Base-by-base conservation (phyloP, 2,329 filamentous ascomycete species). In the Chrysosphaeria jannelii region DNA sequence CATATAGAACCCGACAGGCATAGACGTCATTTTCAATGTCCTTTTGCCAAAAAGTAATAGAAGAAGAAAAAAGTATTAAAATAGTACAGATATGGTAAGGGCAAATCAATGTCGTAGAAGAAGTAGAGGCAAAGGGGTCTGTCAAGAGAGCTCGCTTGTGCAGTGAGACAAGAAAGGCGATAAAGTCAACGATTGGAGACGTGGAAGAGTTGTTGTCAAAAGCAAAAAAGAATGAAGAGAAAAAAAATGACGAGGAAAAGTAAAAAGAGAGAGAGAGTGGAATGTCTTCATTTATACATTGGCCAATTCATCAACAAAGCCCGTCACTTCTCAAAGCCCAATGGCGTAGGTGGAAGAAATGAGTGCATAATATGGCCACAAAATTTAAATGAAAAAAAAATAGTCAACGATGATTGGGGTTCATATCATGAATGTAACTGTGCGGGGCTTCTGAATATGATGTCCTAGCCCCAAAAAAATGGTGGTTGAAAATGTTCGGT, bases 1-100 rank as follows among this genome's bases (percentile, higher is more conserved):
- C 53, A 67, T 67, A 39, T 67, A 67, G 38, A 65, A 67, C 32
- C 61, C 61, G 35, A 30, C 30, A 35, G 50, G 51, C 60, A 66
- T 66, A 31, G 34, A 53, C n/a, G 41, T 26, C 33, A 30, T 31
- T 13, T 6, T 10, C n/a, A 7, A n/a, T 18, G 16, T 18, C n/a
- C n/a, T n/a, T 7, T 7, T n/a, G 16, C 7, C 16, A 18, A 18
- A 18, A 18, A 7, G 16, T 7, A n/a, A 18, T n/a, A n/a, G 16
- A 7, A 18, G 16, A 18, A 7, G 7, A 18, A n/a, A 18, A 7
- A n/a, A n/a, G 7, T 7, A n/a, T 7, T 18, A 7, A 18, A n/a
- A 18, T 17, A 15, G 18, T n/a, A 11, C 6, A 8, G 22, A 14
- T 6, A 20, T n/a, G 12, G 10, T 6, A 10, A 8, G n/a, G 11